Conservation (phyloP, 2,329 filamentous ascomycete species). For the Penicillium decumbens region DNA sequence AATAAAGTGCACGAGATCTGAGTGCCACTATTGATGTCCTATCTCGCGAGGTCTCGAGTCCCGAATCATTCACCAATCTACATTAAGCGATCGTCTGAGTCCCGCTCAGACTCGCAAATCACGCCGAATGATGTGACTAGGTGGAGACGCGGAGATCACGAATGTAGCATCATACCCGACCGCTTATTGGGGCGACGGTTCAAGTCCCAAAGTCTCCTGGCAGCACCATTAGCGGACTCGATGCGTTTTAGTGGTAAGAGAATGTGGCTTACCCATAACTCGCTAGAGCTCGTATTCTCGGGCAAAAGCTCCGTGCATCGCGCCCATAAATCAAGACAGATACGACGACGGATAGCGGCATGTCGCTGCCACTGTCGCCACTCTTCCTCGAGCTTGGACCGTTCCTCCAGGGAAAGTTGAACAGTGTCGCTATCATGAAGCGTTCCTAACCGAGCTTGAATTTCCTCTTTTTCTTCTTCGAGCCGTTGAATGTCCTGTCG, state of each 20-base stretch:
- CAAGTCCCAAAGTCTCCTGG: constrained; percentile 38
- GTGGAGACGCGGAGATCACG: constrained; percentile 18
- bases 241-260: neutral
- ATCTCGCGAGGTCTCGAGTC: too few relatives aligned
- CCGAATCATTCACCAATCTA: neutral
- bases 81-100: neutral
- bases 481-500: constrained; percentile 42
- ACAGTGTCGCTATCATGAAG: constrained; percentile 38
- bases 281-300: constrained; percentile 45
- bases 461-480: constrained; percentile 42
- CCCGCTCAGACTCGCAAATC: constrained; percentile 16
- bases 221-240: constrained; percentile 3
- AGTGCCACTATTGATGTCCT: neutral
- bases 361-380: constrained; percentile 45
- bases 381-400: constrained; percentile 44
- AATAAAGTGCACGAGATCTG: neutral
- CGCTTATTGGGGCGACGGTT: constrained; percentile 29
- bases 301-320: constrained; percentile 46
- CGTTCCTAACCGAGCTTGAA: constrained; percentile 40
- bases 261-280: constrained; percentile 46
- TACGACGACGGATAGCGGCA: constrained; percentile 43
- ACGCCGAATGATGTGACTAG: constrained; percentile 20
- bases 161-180: constrained; percentile 12
- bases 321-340: constrained; percentile 51
- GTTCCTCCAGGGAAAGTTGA: constrained; percentile 48